Percentiles rank a stretch among this genome's conserved stretches.
Conservation (phyloP, 2,329 filamentous ascomycete species). For the Diaporthe amygdali region DNA sequence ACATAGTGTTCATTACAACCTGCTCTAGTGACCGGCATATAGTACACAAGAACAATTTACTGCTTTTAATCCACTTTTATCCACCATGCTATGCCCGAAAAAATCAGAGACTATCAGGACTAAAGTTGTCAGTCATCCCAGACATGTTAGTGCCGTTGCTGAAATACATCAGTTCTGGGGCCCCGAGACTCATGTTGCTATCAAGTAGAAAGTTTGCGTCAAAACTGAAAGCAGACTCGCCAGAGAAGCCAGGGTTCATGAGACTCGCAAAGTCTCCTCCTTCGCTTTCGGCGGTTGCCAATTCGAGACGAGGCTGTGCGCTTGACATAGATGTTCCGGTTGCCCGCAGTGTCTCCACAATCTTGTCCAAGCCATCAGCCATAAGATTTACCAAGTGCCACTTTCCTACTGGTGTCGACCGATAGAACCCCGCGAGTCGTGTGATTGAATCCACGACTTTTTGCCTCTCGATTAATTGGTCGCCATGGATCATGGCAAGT, state of each 20-base stretch:
- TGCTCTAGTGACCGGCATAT: not conserved
- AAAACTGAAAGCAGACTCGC: not conserved
- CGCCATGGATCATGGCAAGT: slow-evolving; percentile 44
- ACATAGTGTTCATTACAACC: not conserved
- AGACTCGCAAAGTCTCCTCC: not conserved
- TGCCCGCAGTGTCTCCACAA: not conserved
- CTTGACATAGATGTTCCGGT: not conserved
- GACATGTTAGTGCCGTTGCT: slow-evolving; percentile 31
- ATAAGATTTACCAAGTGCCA: slow-evolving; percentile 53
- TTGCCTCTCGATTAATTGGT: slow-evolving; percentile 42
- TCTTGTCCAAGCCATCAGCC: slow-evolving; percentile 36
- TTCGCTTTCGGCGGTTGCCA: not conserved
- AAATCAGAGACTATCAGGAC: not conserved
- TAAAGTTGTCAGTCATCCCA: not conserved
- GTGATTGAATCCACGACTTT: slow-evolving; percentile 43
- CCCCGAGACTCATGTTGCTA: slow-evolving; percentile 4
- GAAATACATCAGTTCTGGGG: slow-evolving; percentile 4
- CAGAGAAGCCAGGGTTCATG: not conserved
- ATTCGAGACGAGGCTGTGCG: not conserved
- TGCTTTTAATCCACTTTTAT: too few relatives aligned
- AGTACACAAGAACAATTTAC: not conserved
- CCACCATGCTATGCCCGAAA: too few relatives aligned
- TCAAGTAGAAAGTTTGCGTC: slow-evolving; percentile 4
- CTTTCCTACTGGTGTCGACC: slow-evolving; percentile 44
- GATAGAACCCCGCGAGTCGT: slow-evolving; percentile 44